phyloP scores from a whole-genome alignment of 2,329 filamentous ascomycete species.

The Blastomyces parvus region DNA sequence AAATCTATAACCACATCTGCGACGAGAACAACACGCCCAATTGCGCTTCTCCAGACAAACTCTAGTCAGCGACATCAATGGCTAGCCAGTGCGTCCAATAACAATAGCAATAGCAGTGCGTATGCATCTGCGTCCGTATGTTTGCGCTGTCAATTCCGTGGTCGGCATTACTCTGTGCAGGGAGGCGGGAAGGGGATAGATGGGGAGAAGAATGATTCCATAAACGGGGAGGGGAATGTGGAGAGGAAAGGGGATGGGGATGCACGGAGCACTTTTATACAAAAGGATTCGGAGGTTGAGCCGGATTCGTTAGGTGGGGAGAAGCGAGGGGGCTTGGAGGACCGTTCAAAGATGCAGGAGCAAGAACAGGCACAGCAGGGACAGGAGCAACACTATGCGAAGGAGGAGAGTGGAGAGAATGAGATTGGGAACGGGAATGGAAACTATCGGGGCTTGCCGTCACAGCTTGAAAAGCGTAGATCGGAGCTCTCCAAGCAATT shows the following conservation, averaged over 20 bases:
- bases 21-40: neutral
- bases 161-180: slow-evolving; percentile 22
- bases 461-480: slow-evolving; percentile 44
- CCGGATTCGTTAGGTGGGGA: neutral
- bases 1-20: slow-evolving; percentile 2
- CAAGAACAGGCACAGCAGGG: neutral
- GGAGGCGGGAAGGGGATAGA: slow-evolving; percentile 12
- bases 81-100: neutral
- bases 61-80: neutral
- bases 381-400: neutral
- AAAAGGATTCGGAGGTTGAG: neutral
- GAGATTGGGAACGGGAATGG: slow-evolving; percentile 2
- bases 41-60: neutral
- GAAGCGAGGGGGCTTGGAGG: neutral
- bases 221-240: neutral
- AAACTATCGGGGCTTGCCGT: slow-evolving; percentile 35
- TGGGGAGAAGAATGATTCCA: slow-evolving; percentile 16
- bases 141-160: slow-evolving; percentile 35
- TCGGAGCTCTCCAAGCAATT: slow-evolving; percentile 53
- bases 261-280: neutral
- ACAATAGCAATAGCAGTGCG: neutral
- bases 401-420: neutral
- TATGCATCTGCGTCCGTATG: slow-evolving; percentile 28
- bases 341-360: neutral
- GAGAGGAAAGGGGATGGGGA: neutral